phyloP scores from a whole-genome alignment of 2,329 filamentous ascomycete species.

The Trichoderma simmonsii region DNA sequence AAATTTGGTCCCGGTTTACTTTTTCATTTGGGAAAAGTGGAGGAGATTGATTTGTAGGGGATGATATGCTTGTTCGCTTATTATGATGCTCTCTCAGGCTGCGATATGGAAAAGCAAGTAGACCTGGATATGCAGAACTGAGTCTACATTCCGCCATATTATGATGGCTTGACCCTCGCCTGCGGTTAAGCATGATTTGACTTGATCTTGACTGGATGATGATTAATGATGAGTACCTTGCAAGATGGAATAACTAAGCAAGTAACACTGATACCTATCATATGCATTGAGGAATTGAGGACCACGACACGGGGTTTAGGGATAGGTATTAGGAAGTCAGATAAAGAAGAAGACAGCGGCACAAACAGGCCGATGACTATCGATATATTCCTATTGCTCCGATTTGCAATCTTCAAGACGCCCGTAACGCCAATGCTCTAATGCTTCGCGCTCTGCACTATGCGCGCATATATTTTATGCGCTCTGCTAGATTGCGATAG shows the following conservation, averaged over 20 bases:
- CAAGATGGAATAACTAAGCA: not conserved
- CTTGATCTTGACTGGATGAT: not conserved
- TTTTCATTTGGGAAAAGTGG: not conserved
- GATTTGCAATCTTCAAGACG: not conserved
- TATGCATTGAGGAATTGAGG: not conserved
- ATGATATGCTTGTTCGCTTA: not conserved
- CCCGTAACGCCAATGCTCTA: slow-evolving; percentile 12
- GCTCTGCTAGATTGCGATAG: not conserved
- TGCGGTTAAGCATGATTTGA: not conserved
- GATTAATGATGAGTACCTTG: not conserved
- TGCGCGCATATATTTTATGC: not conserved
- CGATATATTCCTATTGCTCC: not conserved
- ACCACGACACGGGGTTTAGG: not conserved
- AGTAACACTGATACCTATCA: not conserved
- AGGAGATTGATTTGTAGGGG: not conserved
- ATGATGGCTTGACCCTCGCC: not conserved
- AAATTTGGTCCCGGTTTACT: not conserved
- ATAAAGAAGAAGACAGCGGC: not conserved
- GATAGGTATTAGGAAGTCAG: not conserved
- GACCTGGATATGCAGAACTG: not conserved
- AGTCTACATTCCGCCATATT: not conserved
- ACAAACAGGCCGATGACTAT: not conserved
- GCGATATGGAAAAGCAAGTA: not conserved
- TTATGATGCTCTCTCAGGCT: not conserved
- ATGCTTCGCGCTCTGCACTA: not conserved